Evolutionary conservation across 768 basidiomycete species (phyloP).

Genomic region (Leccinum barrowsii): DNA sequence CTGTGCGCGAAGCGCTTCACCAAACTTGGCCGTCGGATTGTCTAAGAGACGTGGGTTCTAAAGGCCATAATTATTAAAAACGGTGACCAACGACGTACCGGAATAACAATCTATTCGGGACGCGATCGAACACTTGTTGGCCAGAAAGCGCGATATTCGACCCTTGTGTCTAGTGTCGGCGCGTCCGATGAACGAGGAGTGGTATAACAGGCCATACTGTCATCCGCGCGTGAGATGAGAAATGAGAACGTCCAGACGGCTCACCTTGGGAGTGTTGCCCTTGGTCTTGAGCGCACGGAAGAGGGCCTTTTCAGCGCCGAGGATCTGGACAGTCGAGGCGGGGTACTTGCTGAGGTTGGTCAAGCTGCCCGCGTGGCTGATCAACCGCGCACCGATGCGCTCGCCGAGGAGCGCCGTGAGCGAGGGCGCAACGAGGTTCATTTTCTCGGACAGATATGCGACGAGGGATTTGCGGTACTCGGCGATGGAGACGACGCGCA

Average conservation of each 20-base stretch:
- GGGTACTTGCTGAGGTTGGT: constrained; percentile 98
- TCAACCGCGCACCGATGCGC: constrained; percentile 86
- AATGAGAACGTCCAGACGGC: neutral
- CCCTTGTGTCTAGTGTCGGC: constrained; percentile 95
- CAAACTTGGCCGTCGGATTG: constrained; percentile 86
- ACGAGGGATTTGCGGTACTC: constrained; percentile 92
- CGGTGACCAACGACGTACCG: constrained; percentile 41
- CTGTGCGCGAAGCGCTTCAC: constrained; percentile 88
- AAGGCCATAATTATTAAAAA: neutral
- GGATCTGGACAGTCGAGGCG: constrained; percentile 95
- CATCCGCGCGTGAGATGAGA: neutral
- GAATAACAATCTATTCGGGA: constrained; percentile 95
- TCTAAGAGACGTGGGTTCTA: constrained; percentile 37
- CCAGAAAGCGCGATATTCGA: constrained; percentile 96
- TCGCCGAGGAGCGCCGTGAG: constrained; percentile 88
- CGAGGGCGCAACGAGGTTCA: constrained; percentile 95
- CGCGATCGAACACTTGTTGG: constrained; percentile 98
- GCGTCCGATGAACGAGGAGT: constrained; percentile 94
- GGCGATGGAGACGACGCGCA: constrained; percentile 84
- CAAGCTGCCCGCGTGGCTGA: constrained; percentile 96
- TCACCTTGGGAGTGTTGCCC: constrained; percentile 94
- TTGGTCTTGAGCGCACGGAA: constrained; percentile 98
- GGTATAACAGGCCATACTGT: constrained; percentile 94
- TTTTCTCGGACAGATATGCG: constrained; percentile 89
- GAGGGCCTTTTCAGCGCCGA: constrained; percentile 96